Evolutionary conservation across 2,329 filamentous ascomycete species (phyloP).

Genomic region (Helicocarpus griseus): DNA sequence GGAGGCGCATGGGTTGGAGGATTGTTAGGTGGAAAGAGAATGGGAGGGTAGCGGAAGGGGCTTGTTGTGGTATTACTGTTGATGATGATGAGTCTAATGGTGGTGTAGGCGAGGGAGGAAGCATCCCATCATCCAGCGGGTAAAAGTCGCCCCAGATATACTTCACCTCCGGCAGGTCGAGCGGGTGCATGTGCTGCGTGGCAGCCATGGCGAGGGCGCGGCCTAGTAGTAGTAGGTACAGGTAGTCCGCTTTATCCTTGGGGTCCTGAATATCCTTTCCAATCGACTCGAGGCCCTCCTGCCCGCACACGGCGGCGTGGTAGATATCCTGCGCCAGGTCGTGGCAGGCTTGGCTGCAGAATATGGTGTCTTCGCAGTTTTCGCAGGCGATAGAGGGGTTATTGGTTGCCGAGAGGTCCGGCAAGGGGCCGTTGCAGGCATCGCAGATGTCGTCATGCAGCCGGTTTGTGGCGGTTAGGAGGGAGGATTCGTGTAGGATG

Average conservation of each 20-base stretch:
- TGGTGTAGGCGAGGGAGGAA: slow-evolving; percentile 4
- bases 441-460: slow-evolving; percentile 82
- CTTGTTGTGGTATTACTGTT: background rate
- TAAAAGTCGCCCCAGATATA: slow-evolving; percentile 59
- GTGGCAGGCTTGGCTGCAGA: slow-evolving; percentile 50
- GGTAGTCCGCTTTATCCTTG: slow-evolving; percentile 48
- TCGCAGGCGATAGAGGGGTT: slow-evolving; percentile 38
- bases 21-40: slow-evolving; percentile 54
- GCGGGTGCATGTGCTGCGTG: slow-evolving; percentile 48
- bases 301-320: slow-evolving; percentile 50
- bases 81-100: slow-evolving; percentile 2
- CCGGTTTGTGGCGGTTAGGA: slow-evolving; percentile 81
- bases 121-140: slow-evolving; percentile 18
- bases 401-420: slow-evolving; percentile 39
- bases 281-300: slow-evolving; percentile 45
- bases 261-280: slow-evolving; percentile 48
- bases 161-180: slow-evolving; percentile 51
- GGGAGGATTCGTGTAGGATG: slow-evolving; percentile 71
- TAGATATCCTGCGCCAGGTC: slow-evolving; percentile 47
- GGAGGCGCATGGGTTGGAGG: slow-evolving; percentile 48
- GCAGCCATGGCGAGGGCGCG: slow-evolving; percentile 53
- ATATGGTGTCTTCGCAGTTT: slow-evolving; percentile 49
- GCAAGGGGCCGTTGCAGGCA: slow-evolving; percentile 69
- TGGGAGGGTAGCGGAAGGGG: slow-evolving; percentile 39
- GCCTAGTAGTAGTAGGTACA: slow-evolving; percentile 51